phyloP scores from a whole-genome alignment of 306 rosid species.

The Lathyrus tuberosus region DNA sequence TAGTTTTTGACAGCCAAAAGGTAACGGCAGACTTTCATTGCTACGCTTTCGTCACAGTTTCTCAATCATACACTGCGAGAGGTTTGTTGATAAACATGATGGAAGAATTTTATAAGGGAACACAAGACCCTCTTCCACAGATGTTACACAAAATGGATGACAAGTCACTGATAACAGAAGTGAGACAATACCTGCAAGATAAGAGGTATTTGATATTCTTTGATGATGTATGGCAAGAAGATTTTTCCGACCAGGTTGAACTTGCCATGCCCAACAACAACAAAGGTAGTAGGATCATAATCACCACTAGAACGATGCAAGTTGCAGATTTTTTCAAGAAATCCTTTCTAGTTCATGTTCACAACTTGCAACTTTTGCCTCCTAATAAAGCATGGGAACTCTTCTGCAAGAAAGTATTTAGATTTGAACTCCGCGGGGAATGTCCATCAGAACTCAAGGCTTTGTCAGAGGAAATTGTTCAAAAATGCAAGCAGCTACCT shows the following conservation, averaged over 20 bases:
- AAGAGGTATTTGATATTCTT: slow-evolving; percentile 26
- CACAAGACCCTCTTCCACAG: neutral
- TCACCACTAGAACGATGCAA: slow-evolving; percentile 23
- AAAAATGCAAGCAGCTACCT: slow-evolving; percentile 16
- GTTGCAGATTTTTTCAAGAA: slow-evolving; percentile 7
- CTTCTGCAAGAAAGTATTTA: slow-evolving; percentile 17
- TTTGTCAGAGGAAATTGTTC: slow-evolving; percentile 5
- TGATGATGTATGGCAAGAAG: slow-evolving; percentile 27
- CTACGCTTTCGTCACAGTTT: slow-evolving; percentile 9
- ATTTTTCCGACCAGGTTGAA: slow-evolving; percentile 21
- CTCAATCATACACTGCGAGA: slow-evolving; percentile 13
- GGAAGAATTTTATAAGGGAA: slow-evolving; percentile 14
- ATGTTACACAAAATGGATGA: slow-evolving; percentile 16
- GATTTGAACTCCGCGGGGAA: neutral
- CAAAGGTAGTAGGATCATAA: slow-evolving; percentile 11
- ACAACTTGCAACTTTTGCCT: slow-evolving; percentile 18
- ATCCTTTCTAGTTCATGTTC: slow-evolving; percentile 3
- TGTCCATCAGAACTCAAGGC: slow-evolving; percentile 9
- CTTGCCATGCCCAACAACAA: slow-evolving; percentile 14
- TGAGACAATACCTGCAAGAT: slow-evolving; percentile 12
- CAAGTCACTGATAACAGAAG: neutral
- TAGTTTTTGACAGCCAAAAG: slow-evolving; percentile 16
- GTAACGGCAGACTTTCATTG: neutral
- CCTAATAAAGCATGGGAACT: slow-evolving; percentile 24
- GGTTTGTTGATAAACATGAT: neutral